Percentiles rank a stretch among this genome's conserved stretches.
These are phyloP conservation scores for Peniophora sp. DNA, from an alignment of 1,284 basidiomycete genomes.

Conservation along the genomic window DNA sequence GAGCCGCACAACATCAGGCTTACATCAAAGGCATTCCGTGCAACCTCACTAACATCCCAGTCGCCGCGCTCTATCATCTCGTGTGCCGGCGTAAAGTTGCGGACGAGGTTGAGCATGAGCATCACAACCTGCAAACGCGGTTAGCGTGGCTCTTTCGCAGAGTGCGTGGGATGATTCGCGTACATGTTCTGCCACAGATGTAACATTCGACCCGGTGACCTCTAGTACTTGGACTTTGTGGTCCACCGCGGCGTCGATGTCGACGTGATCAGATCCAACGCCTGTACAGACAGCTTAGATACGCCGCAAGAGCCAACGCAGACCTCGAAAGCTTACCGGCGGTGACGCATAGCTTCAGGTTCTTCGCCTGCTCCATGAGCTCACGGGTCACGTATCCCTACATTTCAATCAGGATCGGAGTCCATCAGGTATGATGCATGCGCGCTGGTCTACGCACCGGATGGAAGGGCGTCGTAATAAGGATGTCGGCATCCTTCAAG, in stretches of 20 bases:
- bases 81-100: constrained; percentile 81
- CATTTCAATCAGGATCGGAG: not conserved
- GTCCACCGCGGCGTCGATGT: constrained; percentile 84
- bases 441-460: constrained; percentile 19
- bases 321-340: constrained; percentile 93
- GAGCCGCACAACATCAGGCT: too few relatives aligned
- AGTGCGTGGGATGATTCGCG: too few relatives aligned
- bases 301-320: constrained; percentile 77
- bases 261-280: constrained; percentile 92
- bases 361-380: constrained; percentile 55
- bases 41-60: constrained; percentile 80
- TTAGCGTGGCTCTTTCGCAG: too few relatives aligned
- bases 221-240: constrained; percentile 59
- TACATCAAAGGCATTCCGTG: constrained; percentile 73
- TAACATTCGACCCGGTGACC: constrained; percentile 54
- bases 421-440: not conserved
- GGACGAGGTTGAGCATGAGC: constrained; percentile 77
- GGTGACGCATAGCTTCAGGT: constrained; percentile 89
- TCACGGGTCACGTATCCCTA: constrained; percentile 32
- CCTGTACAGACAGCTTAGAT: too few relatives aligned
- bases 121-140: constrained; percentile 62
- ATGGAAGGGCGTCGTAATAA: constrained; percentile 50
- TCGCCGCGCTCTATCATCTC: constrained; percentile 80
- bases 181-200: constrained; percentile 73
- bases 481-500: constrained; percentile 19